These are phyloP conservation scores for Zelonia costaricensis DNA, from an alignment of 208 protist genomes.

Conservation along the genomic window DNA sequence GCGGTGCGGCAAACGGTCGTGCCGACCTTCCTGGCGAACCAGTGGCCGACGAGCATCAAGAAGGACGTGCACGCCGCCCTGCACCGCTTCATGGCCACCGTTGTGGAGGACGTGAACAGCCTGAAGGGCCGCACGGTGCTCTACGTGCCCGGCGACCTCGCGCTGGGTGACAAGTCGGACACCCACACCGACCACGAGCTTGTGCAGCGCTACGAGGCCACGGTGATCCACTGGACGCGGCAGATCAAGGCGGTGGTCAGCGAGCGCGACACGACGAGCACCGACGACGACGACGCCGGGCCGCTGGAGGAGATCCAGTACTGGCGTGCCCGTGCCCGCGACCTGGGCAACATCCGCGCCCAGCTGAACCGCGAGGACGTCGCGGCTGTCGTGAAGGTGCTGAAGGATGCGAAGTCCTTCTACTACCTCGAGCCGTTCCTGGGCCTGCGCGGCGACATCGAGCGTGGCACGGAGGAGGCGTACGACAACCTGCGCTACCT, in stretches of 20 bases:
- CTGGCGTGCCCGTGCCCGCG: constrained; percentile 93
- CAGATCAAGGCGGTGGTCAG: constrained; percentile 98
- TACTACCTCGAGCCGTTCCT: constrained; percentile 96
- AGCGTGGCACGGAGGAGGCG: constrained; percentile 93
- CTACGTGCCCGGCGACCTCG: constrained; percentile 96
- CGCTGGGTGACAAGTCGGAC: constrained; percentile 29
- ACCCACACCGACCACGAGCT: constrained; percentile 93
- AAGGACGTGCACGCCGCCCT: constrained; percentile 95
- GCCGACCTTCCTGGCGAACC: constrained; percentile 85
- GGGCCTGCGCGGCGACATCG: constrained; percentile 92
- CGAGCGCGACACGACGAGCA: constrained; percentile 52
- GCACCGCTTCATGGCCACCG: constrained; percentile 97
- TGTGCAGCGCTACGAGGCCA: constrained; percentile 96
- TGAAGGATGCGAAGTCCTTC: constrained; percentile 93
- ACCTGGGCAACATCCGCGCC: constrained; percentile 94
- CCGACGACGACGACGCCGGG: constrained; percentile 58
- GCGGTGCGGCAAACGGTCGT: constrained; percentile 77
- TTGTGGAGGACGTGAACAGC: constrained; percentile 96
- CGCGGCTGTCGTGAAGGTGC: constrained; percentile 85
- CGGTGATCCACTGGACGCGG: constrained; percentile 98
- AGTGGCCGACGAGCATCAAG: constrained; percentile 95
- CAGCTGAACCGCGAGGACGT: constrained; percentile 95
- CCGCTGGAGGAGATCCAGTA: constrained; percentile 97
- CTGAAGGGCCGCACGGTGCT: constrained; percentile 96
- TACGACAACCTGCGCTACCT: constrained; percentile 97